A percentile compares a stretch with the other conserved stretches of the same genome.
These are phyloP conservation scores for Penicillium nordicum DNA, from an alignment of 2,329 filamentous ascomycete species.

Conservation along the genomic window DNA sequence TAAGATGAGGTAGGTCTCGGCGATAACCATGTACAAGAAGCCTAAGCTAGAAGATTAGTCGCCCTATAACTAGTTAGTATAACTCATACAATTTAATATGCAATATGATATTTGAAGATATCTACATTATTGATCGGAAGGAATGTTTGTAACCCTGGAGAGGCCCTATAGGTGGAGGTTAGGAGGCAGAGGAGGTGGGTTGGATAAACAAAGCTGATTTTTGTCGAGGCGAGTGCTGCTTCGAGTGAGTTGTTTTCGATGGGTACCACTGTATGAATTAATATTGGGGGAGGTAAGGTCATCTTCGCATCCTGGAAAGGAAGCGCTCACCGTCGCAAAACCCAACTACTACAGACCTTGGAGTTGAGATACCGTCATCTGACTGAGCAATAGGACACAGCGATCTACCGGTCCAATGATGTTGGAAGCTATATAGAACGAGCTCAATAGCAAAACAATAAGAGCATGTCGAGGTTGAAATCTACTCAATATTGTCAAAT, in stretches of 20 bases:
- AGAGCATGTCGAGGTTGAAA: neutral
- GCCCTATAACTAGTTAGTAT: too few species aligned
- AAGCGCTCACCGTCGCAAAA: neutral
- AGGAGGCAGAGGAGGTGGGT: too few species aligned
- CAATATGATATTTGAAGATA: too few species aligned
- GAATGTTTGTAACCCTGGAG: too few species aligned
- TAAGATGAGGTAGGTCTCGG: neutral
- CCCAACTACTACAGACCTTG: neutral
- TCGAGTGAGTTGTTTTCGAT: neutral
- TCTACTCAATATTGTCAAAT: neutral
- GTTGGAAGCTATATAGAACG: too few species aligned
- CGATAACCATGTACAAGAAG: neutral
- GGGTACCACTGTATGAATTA: neutral
- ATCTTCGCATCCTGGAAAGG: neutral
- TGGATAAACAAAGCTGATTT: neutral
- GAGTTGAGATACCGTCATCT: neutral
- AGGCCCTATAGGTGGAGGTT: too few species aligned
- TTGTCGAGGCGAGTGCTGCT: neutral
- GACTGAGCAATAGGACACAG: neutral
- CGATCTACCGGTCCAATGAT: neutral
- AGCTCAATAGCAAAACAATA: too few species aligned
- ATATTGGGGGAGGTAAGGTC: neutral
- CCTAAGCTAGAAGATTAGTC: neutral
- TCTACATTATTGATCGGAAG: too few species aligned
- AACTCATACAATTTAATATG: too few species aligned